Base-by-base conservation (phyloP, 2,329 filamentous ascomycete species). In the Xylariaceae sp. region DNA sequence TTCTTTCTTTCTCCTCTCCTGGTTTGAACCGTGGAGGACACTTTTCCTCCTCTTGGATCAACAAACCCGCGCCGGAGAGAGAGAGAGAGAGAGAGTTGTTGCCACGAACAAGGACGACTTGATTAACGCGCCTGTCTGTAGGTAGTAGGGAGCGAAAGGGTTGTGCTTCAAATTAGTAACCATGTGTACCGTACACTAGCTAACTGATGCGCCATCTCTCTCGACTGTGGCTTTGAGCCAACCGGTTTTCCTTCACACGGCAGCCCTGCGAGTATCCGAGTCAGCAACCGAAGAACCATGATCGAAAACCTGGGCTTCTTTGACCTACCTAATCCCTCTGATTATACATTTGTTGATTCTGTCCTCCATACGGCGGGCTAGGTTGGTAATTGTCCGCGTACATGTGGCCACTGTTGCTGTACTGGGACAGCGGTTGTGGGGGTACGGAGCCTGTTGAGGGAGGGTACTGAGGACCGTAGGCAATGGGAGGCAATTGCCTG, bases 401-500 rank as follows among this genome's bases (percentile, higher is more conserved):
- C 73, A 83, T 81, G 64, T 83, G 80, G 63, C 75, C 77, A 61
- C 75, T 77, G 57, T 72, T 71, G 53, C 70, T 71, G 52, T 87
- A 87, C 57, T 87, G 83, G 8, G 81, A 74, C 3, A 86, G 48
- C 13, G 61, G 65, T 49, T 69, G 72, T 64, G 63, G 63, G 4
- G 81, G 79, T 18, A 85, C 81, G 23, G 76, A 77, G 1, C 76
- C 77, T 11, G 80, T 77, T 1, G 83, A 80, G 13, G 86, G 84
- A n/a, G 86, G 82, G 68, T 91, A 91, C 67, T 88, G 85, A 73
- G 79, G 72, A 69, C 88, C 84, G 68, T 91, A 92, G 10, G 86
- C 87, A 69, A 92, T 90, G 1, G 89, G 88, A 51, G 89, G 89
- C 35, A 92, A 78, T 69, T 90, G 88, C 49, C 86, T 81, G 49